Percentiles rank a stretch among this genome's conserved stretches.
phyloP scores from a whole-genome alignment of 306 rosid genomes.

The Cicer yamashitae region DNA sequence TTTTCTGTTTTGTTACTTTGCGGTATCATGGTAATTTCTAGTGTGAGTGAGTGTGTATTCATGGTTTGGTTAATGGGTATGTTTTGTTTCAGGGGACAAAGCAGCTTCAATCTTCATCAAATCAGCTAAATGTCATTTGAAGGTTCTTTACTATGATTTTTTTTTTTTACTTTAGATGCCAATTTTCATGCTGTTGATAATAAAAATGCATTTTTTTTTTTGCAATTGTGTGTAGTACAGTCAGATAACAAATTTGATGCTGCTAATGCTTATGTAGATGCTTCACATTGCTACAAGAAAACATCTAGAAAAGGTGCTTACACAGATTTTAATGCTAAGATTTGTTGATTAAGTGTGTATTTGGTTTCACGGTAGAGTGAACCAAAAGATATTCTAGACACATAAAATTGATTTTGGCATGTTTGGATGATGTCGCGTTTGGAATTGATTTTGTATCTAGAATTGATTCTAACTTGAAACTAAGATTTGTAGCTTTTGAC shows the following conservation, averaged over 20 bases:
- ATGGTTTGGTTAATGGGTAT: neutral
- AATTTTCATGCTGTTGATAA: neutral
- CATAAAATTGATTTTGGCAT: no score
- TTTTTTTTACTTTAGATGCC: neutral
- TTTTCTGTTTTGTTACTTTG: neutral
- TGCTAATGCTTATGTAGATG: conserved; percentile 60
- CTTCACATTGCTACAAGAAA: conserved; percentile 62
- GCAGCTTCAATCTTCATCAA: conserved; percentile 58
- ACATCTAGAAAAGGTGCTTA: conserved; percentile 50
- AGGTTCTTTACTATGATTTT: conserved; percentile 44
- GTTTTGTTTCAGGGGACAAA: conserved; percentile 54
- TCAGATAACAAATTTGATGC: conserved; percentile 60
- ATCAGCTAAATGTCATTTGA: conserved; percentile 55
- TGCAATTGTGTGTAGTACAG: conserved; percentile 42
- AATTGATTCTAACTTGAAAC: no score
- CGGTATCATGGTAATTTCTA: conserved; percentile 15
- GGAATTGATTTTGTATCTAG: no score
- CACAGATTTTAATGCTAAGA: conserved; percentile 10
- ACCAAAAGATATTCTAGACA: no score
- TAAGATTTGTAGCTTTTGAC: no score
- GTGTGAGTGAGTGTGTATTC: neutral
- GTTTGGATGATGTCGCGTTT: no score
- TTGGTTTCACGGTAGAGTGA: no score
- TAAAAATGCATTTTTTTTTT: no score
- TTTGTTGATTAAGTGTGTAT: neutral